phyloP scores from a whole-genome alignment of 1,284 basidiomycete genomes.

The Tylopilus sp. region DNA sequence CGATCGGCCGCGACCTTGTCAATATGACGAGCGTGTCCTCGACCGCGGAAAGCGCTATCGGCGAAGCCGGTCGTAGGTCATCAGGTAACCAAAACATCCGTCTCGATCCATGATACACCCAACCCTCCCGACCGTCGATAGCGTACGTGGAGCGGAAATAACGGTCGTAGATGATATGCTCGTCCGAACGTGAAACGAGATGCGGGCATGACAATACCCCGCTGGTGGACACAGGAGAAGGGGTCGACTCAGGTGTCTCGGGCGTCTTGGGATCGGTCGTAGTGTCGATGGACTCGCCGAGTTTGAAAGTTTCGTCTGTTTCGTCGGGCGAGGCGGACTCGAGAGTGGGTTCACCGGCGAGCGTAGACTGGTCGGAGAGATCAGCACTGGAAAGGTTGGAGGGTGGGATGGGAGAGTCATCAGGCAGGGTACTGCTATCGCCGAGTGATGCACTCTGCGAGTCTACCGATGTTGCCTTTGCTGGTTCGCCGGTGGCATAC shows the following conservation, averaged over 20 bases:
- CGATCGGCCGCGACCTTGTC: constrained; percentile 9
- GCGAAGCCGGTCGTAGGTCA: constrained; percentile 22
- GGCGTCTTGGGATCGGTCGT: not conserved
- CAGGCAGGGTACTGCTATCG: not conserved
- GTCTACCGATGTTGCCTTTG: constrained; percentile 4
- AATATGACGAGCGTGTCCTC: constrained; percentile 22
- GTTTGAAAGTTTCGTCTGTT: not conserved
- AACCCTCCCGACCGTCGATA: constrained; percentile 25
- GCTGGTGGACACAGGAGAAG: not conserved
- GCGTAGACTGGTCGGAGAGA: not conserved
- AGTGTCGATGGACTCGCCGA: not conserved
- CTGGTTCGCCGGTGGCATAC: constrained; percentile 10
- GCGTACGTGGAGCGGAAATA: constrained; percentile 29
- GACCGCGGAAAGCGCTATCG: constrained; percentile 21
- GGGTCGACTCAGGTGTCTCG: not conserved
- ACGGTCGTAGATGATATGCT: constrained; percentile 25
- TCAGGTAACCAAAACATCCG: constrained; percentile 33
- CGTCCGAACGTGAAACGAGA: constrained; percentile 29
- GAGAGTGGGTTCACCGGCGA: not conserved
- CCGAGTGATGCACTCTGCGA: not conserved
- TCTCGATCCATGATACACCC: constrained; percentile 25
- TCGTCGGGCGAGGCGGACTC: not conserved
- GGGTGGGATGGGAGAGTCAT: not conserved
- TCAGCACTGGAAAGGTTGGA: not conserved
- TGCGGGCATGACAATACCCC: constrained; percentile 12